Percentiles rank a stretch among this genome's conserved stretches.
These are phyloP conservation scores for Dryas integrifolia DNA, from an alignment of 331 rosid species.

Conservation along the genomic window DNA sequence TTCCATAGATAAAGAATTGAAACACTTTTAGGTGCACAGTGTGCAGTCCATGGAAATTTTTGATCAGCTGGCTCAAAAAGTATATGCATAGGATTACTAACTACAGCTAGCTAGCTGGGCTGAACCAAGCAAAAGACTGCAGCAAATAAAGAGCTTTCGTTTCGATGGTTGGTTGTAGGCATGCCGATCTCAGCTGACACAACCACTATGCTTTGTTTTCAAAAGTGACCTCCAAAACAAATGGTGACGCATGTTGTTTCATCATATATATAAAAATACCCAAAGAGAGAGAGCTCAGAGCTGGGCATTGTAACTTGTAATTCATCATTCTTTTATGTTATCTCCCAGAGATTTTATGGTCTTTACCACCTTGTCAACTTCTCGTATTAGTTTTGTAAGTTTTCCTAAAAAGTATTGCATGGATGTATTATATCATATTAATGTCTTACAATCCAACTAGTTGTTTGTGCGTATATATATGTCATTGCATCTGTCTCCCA, in stretches of 20 bases:
- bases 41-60: neutral
- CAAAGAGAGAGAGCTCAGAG: neutral
- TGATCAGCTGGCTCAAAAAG: no score
- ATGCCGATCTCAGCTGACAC: constrained; percentile 56
- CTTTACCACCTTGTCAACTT: constrained; percentile 18
- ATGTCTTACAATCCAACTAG: constrained; percentile 15
- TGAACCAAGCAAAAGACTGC: constrained; percentile 42
- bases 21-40: constrained; percentile 18
- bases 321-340: constrained; percentile 20
- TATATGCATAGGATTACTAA: neutral
- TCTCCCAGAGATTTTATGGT: neutral
- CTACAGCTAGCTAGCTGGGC: constrained; percentile 3
- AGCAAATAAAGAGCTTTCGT: constrained; percentile 27
- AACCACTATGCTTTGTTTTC: constrained; percentile 61
- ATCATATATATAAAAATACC: neutral
- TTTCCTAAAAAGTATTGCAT: constrained; percentile 6
- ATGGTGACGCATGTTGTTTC: constrained; percentile 22
- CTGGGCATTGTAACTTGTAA: constrained; percentile 30
- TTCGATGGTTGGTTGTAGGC: constrained; percentile 39
- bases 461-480: neutral
- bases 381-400: neutral
- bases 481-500: neutral
- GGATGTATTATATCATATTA: constrained; percentile 14
- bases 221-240: constrained; percentile 41
- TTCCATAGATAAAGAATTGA: neutral